A percentile compares a stretch with the other conserved stretches of the same genome.
Evolutionary conservation across 805 yeast species (phyloP).

Genomic region (Lipomyces starkeyi): DNA sequence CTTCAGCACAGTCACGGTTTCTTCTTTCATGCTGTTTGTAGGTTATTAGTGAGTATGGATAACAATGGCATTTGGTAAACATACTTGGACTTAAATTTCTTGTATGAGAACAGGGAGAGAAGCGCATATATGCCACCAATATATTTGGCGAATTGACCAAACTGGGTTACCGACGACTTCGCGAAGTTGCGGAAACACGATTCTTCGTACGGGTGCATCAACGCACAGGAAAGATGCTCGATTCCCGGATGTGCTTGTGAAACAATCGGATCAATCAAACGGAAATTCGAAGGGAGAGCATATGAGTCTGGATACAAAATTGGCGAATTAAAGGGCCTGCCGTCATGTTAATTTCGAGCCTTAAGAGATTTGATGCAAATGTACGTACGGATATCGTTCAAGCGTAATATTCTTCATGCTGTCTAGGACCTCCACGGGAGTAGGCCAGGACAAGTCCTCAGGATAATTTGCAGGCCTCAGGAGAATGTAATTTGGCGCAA

Average conservation of each 20-base stretch:
- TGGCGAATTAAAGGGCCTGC: conserved; percentile 39
- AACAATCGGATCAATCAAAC: conserved; percentile 32
- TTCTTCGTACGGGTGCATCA: conserved; percentile 34
- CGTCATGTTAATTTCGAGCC: conserved; percentile 1
- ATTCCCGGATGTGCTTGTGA: conserved; percentile 38
- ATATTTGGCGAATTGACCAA: conserved; percentile 22
- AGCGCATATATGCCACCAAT: conserved; percentile 22
- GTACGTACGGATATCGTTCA: conserved; percentile 45
- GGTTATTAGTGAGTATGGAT: not conserved
- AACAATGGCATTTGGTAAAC: not conserved
- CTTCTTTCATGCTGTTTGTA: not conserved
- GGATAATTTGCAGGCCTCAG: conserved; percentile 44
- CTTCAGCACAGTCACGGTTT: not conserved
- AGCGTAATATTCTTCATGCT: conserved; percentile 44
- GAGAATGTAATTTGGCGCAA: conserved; percentile 45
- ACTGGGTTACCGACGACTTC: conserved; percentile 17
- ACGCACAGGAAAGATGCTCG: conserved; percentile 32
- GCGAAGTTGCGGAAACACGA: conserved; percentile 31
- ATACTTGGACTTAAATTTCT: conserved; percentile 1
- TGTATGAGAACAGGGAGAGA: conserved; percentile 7
- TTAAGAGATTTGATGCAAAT: conserved; percentile 13
- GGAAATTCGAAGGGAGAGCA: conserved; percentile 30
- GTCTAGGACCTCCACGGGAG: conserved; percentile 42
- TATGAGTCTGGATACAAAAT: conserved; percentile 37
- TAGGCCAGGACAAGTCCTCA: conserved; percentile 45